phyloP scores from a whole-genome alignment of 345 rosid species.

The Camelina hispida region DNA sequence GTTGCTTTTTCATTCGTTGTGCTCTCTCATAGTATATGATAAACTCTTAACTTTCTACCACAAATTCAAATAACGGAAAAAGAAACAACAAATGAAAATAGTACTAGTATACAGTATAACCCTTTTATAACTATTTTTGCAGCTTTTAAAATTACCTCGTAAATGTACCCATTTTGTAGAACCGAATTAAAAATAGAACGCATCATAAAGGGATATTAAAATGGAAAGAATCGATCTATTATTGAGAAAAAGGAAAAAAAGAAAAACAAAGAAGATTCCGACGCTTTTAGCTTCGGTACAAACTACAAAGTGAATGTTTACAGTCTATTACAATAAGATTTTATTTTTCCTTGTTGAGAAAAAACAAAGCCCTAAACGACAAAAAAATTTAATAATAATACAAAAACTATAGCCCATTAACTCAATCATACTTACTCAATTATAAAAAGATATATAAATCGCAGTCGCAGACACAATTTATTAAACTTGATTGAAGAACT shows the following conservation, averaged over 20 bases:
- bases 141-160: background rate
- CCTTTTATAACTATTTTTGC: background rate
- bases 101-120: too few species aligned
- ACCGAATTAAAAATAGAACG: background rate
- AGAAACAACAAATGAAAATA: background rate
- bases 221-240: background rate
- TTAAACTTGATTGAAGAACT: constrained; percentile 22
- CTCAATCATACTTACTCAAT: constrained; percentile 28
- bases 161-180: background rate
- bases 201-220: constrained; percentile 11
- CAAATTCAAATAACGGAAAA: too few species aligned
- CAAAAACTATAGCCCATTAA: constrained; percentile 16
- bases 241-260: background rate
- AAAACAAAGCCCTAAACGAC: constrained; percentile 36
- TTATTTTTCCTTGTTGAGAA: background rate
- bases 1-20: too few species aligned
- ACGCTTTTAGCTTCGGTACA: constrained; percentile 24
- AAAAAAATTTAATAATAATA: constrained; percentile 2
- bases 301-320: constrained; percentile 11
- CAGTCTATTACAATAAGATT: constrained; percentile 3
- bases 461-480: constrained; percentile 4
- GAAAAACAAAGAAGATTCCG: constrained; percentile 25
- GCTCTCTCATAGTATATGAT: too few species aligned
- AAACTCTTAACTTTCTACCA: too few species aligned
- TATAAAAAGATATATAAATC: constrained; percentile 5